phyloP scores from a whole-genome alignment of 2,329 filamentous ascomycete species.

The Fusarium sp. region DNA sequence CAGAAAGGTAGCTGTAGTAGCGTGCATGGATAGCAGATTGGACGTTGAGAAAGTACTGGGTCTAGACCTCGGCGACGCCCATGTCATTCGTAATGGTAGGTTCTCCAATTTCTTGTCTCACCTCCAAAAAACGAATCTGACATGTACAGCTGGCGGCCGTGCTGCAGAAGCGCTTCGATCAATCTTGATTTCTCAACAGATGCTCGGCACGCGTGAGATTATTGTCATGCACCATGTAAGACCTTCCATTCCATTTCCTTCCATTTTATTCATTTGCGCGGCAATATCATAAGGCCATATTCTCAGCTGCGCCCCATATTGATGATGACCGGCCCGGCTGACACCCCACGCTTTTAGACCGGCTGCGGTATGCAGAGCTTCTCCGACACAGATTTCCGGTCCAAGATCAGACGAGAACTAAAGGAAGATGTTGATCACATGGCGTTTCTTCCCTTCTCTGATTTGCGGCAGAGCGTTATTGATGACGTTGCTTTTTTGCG shows the following conservation, averaged over 20 bases:
- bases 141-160: conserved; percentile 65
- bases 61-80: conserved; percentile 77
- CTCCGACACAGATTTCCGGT: conserved; percentile 67
- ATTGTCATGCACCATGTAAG: conserved; percentile 75
- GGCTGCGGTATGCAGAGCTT: conserved; percentile 75
- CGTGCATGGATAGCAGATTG: conserved; percentile 85
- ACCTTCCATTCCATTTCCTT: not conserved
- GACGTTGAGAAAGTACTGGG: conserved; percentile 74
- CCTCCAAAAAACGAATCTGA: not conserved
- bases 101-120: not conserved
- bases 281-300: conserved; percentile 2
- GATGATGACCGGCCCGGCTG: conserved; percentile 34
- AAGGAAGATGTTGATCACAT: conserved; percentile 63
- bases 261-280: not conserved
- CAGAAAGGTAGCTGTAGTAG: conserved; percentile 62
- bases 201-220: conserved; percentile 81
- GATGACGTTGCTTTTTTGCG: conserved; percentile 75
- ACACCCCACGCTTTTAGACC: conserved; percentile 48
- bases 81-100: conserved; percentile 77
- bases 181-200: conserved; percentile 82
- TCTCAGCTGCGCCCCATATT: not conserved
- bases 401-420: conserved; percentile 70
- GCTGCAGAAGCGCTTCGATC: conserved; percentile 78
- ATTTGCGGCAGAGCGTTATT: conserved; percentile 72
- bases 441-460: conserved; percentile 75